Conservation (phyloP, 1,284 basidiomycete species). For the Marasmius tenuissimus region DNA sequence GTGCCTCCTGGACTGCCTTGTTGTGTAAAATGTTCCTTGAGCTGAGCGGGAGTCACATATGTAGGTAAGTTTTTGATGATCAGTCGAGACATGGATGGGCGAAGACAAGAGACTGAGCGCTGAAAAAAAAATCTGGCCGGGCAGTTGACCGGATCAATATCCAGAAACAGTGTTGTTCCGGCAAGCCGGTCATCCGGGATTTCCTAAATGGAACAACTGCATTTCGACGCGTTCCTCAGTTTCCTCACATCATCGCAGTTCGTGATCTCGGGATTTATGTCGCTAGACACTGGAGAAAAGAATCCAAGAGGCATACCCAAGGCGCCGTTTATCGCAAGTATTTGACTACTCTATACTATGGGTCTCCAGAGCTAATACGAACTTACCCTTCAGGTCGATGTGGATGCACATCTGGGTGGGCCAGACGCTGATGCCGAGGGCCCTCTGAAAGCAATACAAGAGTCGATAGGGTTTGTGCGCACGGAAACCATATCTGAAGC, state of each 20-base stretch:
- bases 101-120: background rate
- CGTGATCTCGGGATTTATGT: background rate
- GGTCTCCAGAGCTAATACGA: background rate
- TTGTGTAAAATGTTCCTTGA: conserved; percentile 73
- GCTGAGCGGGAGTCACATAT: conserved; percentile 65
- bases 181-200: too few relatives aligned
- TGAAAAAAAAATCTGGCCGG: conserved; percentile 15
- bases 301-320: conserved; percentile 93
- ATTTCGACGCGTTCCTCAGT: conserved; percentile 20
- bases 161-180: too few relatives aligned
- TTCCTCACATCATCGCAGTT: conserved; percentile 10
- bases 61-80: conserved; percentile 89
- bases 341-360: background rate
- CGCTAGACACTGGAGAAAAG: conserved; percentile 40
- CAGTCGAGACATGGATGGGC: conserved; percentile 75
- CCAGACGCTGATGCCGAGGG: conserved; percentile 79
- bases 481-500: conserved; percentile 11
- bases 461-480: conserved; percentile 83
- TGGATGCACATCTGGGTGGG: conserved; percentile 85
- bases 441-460: conserved; percentile 84
- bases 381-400: conserved; percentile 50
- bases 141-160: background rate
- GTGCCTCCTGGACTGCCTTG: conserved; percentile 62
- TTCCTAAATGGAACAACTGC: conserved; percentile 11
- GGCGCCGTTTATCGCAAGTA: conserved; percentile 90